phyloP scores from a whole-genome alignment of 176 grass and related monocot genomes.

The Stipa capillata region DNA sequence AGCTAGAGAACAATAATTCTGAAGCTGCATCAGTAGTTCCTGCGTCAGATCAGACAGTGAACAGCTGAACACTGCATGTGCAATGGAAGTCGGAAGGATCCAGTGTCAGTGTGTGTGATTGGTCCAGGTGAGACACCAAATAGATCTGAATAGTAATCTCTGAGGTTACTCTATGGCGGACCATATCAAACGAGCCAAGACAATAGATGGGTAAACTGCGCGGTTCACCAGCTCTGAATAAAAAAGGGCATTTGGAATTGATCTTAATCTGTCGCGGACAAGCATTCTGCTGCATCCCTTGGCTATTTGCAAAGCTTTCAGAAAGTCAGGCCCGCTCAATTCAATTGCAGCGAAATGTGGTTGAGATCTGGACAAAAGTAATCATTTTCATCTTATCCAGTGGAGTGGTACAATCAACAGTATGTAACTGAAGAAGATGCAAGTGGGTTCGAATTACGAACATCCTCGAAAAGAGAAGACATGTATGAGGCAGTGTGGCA shows the following conservation, averaged over 20 bases:
- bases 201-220: background rate
- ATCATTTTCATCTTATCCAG: background rate
- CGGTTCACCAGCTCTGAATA: background rate
- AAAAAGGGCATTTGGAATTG: background rate
- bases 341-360: conserved; percentile 1
- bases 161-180: too few species aligned
- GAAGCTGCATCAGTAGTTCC: background rate
- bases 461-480: background rate
- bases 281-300: background rate
- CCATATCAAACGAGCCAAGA: background rate
- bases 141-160: background rate
- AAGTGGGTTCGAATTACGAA: background rate
- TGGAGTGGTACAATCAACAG: background rate
- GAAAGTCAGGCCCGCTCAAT: background rate
- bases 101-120: background rate
- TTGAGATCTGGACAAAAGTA: background rate
- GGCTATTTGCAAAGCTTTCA: background rate
- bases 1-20: background rate
- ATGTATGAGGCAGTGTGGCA: too few species aligned
- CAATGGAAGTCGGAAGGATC: background rate
- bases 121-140: too few species aligned
- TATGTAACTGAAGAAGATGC: background rate
- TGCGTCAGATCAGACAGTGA: background rate
- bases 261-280: background rate
- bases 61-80: background rate